Percentiles rank a stretch among this genome's conserved stretches.
Conservation (phyloP, 352 stramenopile genomes). For the Chrysophaeum taylorii region DNA sequence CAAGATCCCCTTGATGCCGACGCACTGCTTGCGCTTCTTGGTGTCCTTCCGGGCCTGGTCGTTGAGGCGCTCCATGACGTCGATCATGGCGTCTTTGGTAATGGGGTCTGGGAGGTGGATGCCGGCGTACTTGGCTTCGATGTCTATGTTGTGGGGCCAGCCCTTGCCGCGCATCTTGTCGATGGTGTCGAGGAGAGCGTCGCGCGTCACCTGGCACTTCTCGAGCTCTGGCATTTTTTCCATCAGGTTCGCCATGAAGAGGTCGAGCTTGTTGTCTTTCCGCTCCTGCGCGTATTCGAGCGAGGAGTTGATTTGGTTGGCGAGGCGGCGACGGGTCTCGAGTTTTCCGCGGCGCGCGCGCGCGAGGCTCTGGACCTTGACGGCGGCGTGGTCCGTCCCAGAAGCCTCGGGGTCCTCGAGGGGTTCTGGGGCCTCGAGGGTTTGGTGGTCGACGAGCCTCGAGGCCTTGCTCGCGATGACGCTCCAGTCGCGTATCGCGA, state of each 20-base stretch:
- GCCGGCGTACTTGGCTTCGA: background rate
- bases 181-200: slow-evolving; percentile 8
- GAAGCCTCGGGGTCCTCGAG: background rate
- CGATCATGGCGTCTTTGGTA: slow-evolving; percentile 10
- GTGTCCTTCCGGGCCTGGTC: background rate
- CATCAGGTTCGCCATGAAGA: background rate
- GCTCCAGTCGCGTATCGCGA: background rate
- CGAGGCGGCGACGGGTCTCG: background rate
- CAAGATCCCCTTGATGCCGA: background rate
- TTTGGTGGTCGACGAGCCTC: background rate
- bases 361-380: background rate
- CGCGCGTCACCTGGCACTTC: background rate
- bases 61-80: slow-evolving; percentile 1
- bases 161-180: slow-evolving; percentile 3
- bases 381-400: background rate
- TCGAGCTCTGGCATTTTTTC: background rate
- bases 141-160: background rate
- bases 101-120: background rate
- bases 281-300: slow-evolving; percentile 1
- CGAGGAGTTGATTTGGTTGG: background rate
- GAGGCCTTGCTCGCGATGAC: background rate
- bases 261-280: slow-evolving; percentile 8
- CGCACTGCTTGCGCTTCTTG: background rate
- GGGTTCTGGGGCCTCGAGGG: background rate
- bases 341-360: background rate